A percentile compares a stretch with the other conserved stretches of the same genome.
Conservation (phyloP, 768 basidiomycete genomes). For the Boletus vinaceobasis region DNA sequence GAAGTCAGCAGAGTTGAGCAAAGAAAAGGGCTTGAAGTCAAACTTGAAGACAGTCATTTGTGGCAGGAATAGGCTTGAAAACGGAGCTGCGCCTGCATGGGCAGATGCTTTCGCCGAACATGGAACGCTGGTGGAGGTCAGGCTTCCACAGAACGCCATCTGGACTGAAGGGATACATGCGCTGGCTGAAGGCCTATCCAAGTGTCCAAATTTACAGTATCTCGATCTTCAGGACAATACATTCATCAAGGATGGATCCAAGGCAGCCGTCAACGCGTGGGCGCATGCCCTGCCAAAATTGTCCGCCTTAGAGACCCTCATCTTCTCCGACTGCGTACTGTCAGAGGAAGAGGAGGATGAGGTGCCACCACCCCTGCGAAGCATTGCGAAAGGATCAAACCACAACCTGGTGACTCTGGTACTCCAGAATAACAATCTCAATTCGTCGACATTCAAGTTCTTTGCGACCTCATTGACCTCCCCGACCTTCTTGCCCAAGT, state of each 20-base stretch:
- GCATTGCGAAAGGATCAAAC: slow-evolving; percentile 67
- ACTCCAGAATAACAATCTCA: slow-evolving; percentile 91
- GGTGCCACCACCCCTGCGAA: slow-evolving; percentile 59
- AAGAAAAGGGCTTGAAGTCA: slow-evolving; percentile 63
- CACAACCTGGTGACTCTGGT: slow-evolving; percentile 70
- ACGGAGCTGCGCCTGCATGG: slow-evolving; percentile 81
- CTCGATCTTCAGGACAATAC: slow-evolving; percentile 95
- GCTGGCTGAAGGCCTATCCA: slow-evolving; percentile 70
- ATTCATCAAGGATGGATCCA: slow-evolving; percentile 63
- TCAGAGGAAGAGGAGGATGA: slow-evolving; percentile 71
- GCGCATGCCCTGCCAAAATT: slow-evolving; percentile 65
- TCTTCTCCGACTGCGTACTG: slow-evolving; percentile 90
- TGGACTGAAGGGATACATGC: slow-evolving; percentile 84
- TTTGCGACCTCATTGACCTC: slow-evolving; percentile 66
- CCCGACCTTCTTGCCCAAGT: slow-evolving; percentile 54
- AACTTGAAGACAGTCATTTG: slow-evolving; percentile 81
- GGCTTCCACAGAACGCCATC: slow-evolving; percentile 98
- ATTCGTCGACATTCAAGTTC: slow-evolving; percentile 60
- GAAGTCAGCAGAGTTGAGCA: slow-evolving; percentile 67
- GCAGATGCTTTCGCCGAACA: slow-evolving; percentile 87
- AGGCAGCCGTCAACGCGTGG: slow-evolving; percentile 55
- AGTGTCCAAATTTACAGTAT: slow-evolving; percentile 61
- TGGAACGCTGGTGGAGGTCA: slow-evolving; percentile 74
- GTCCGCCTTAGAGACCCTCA: slow-evolving; percentile 71
- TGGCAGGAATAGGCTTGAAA: slow-evolving; percentile 94